phyloP scores from a whole-genome alignment of 1,284 basidiomycete species.

The Laetiporus sulphureus region DNA sequence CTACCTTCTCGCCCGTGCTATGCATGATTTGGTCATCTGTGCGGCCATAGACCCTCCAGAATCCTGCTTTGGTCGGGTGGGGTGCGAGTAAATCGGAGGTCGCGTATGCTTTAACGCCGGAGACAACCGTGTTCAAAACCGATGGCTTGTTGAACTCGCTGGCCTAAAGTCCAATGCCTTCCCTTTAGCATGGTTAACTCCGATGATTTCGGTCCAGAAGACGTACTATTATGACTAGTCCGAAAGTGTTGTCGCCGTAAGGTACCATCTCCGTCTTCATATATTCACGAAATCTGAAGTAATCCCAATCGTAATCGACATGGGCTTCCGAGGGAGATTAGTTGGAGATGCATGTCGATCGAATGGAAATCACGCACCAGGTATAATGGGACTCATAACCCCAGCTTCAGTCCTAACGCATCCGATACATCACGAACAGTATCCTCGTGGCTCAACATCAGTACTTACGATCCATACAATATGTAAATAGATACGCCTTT shows the following conservation, averaged over 20 bases:
- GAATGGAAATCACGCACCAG: neutral
- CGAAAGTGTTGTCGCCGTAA: conserved; percentile 8
- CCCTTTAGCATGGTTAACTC: neutral
- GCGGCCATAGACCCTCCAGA: conserved; percentile 40
- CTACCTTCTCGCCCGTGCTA: conserved; percentile 44
- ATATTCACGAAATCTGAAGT: conserved; percentile 7
- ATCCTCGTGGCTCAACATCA: neutral
- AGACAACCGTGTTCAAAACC: conserved; percentile 23
- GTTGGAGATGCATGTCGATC: neutral
- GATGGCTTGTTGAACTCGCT: conserved; percentile 11
- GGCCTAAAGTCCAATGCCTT: neutral
- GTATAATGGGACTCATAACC: conserved; percentile 3
- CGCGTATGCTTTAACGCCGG: conserved; percentile 27
- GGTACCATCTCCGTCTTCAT: conserved; percentile 6
- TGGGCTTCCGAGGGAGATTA: neutral
- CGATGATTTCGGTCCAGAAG: neutral
- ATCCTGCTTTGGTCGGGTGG: conserved; percentile 37
- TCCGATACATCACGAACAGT: neutral
- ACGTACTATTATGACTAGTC: conserved; percentile 10
- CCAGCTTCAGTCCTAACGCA: conserved; percentile 2
- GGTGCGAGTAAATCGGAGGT: conserved; percentile 37
- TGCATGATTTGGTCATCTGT: conserved; percentile 48
- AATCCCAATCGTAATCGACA: conserved; percentile 11
- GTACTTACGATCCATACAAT: conserved; percentile 13
- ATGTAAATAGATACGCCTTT: conserved; percentile 11